These are phyloP conservation scores for Colletotrichum echinochloae DNA, from an alignment of 2,329 filamentous ascomycete species.

Conservation along the genomic window DNA sequence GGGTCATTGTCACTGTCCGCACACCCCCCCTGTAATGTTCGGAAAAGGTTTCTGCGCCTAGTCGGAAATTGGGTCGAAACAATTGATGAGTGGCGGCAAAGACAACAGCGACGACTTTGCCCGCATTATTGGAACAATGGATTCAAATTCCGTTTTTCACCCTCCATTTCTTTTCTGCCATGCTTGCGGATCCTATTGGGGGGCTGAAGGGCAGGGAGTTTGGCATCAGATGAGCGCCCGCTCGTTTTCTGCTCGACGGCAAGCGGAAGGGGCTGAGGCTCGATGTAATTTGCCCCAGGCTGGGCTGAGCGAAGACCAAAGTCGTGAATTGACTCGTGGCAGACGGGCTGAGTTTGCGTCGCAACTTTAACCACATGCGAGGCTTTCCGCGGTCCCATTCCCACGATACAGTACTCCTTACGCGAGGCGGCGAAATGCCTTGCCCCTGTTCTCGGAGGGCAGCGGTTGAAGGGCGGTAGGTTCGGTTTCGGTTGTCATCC, in stretches of 20 bases:
- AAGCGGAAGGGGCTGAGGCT: constrained; percentile 33
- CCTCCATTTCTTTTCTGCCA: neutral
- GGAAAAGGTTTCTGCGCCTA: constrained; percentile 4
- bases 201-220: constrained; percentile 21
- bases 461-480: constrained; percentile 1
- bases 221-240: constrained; percentile 20
- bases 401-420: constrained; percentile 13
- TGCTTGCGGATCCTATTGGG: constrained; percentile 15
- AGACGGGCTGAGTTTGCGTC: constrained; percentile 24
- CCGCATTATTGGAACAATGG: constrained; percentile 3
- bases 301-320: constrained; percentile 35
- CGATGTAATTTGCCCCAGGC: constrained; percentile 36
- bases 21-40: neutral
- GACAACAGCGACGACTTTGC: constrained; percentile 10
- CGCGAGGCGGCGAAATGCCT: constrained; percentile 18
- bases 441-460: neutral
- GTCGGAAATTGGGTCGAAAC: constrained; percentile 34
- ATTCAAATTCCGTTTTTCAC: constrained; percentile 9
- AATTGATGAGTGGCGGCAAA: constrained; percentile 11
- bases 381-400: constrained; percentile 10
- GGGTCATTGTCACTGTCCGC: constrained; percentile 3
- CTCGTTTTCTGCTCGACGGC: constrained; percentile 16
- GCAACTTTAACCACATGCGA: constrained; percentile 11
- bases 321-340: constrained; percentile 22
- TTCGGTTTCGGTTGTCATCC: constrained; percentile 10